These are phyloP conservation scores for Dorcoceras hygrometricum DNA, from an alignment of 257 asterid species.

Conservation along the genomic window DNA sequence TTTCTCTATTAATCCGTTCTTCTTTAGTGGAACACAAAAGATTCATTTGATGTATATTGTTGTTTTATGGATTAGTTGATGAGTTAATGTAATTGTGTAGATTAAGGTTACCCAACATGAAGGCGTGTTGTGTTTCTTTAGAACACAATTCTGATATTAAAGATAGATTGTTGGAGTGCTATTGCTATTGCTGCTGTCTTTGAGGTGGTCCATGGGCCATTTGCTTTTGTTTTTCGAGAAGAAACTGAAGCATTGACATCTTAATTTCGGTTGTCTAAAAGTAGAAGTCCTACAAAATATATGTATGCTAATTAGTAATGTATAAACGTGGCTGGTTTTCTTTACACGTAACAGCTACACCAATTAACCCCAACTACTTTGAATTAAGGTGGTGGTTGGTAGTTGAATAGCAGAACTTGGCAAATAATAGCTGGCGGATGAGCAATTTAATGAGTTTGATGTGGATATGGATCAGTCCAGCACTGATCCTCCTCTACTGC, in stretches of 20 bases:
- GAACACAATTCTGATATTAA: neutral
- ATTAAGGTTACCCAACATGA: neutral
- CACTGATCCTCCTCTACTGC: slow-evolving; percentile 50
- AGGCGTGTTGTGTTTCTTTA: neutral
- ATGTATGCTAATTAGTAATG: neutral
- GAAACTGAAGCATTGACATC: neutral
- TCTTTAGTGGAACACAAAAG: too few species aligned
- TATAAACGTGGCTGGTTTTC: neutral
- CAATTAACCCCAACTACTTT: neutral
- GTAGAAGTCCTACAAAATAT: neutral
- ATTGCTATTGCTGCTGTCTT: neutral
- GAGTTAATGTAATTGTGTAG: neutral
- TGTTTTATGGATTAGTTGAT: neutral
- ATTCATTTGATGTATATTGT: neutral
- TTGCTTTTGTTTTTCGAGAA: neutral
- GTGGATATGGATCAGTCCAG: slow-evolving; percentile 62
- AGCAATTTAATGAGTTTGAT: neutral
- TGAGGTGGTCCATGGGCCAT: neutral
- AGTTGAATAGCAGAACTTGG: neutral
- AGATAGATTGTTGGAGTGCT: neutral
- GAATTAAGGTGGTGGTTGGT: neutral
- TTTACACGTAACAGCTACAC: neutral
- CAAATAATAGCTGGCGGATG: neutral
- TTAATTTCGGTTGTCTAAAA: neutral
- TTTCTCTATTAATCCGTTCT: neutral